phyloP scores from a whole-genome alignment of 164 flowering plant genomes.

The Nelumbo lutea region DNA sequence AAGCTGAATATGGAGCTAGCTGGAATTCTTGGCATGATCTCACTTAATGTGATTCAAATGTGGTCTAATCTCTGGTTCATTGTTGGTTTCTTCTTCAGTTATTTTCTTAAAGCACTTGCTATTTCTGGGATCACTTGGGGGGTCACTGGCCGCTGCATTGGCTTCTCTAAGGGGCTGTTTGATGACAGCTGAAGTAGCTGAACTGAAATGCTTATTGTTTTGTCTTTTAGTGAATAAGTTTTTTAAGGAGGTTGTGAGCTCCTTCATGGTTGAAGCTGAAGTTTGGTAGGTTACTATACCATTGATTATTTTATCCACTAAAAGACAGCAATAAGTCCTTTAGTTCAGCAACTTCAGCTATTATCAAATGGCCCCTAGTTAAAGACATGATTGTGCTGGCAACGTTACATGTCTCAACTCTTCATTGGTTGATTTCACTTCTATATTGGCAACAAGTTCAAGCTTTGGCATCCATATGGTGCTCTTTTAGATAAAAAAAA shows the following conservation, averaged over 20 bases:
- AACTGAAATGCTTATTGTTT: no score
- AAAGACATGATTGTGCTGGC: conserved; percentile 52
- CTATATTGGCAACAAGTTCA: conserved; percentile 73
- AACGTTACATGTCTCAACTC: conserved; percentile 59
- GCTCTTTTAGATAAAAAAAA: conserved; percentile 71
- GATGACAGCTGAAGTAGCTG: no score
- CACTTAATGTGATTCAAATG: conserved; percentile 80
- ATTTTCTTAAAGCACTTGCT: conserved; percentile 58
- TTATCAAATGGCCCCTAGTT: neutral
- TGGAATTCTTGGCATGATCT: conserved; percentile 64
- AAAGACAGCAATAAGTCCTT: no score
- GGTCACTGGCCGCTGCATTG: conserved; percentile 34
- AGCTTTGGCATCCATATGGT: conserved; percentile 86
- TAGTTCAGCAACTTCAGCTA: no score
- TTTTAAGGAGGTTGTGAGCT: no score
- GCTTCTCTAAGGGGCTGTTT: conserved; percentile 38
- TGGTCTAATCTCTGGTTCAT: conserved; percentile 88
- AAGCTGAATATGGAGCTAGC: conserved; percentile 94
- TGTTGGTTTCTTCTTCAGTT: conserved; percentile 35
- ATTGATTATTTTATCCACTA: no score
- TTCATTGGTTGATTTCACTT: conserved; percentile 62
- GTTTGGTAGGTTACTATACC: no score
- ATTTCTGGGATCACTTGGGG: conserved; percentile 74
- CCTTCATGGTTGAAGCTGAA: no score
- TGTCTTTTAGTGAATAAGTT: no score